phyloP scores from a whole-genome alignment of 768 basidiomycete species.

The Tricholomella constricta region DNA sequence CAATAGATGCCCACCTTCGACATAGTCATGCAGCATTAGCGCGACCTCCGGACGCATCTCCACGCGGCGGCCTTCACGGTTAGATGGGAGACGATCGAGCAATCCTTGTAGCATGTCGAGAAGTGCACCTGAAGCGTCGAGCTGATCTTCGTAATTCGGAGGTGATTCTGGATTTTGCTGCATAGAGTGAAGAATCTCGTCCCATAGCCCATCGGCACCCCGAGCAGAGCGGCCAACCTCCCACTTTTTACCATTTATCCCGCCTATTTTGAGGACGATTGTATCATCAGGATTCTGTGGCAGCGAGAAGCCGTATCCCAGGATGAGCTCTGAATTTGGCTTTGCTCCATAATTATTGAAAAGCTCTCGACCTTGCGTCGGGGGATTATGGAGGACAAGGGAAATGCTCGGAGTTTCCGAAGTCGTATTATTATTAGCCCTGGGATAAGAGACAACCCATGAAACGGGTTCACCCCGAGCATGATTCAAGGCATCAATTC shows the following conservation, averaged over 20 bases:
- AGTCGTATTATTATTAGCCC: conserved; percentile 17
- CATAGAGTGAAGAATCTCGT: conserved; percentile 44
- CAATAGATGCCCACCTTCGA: conserved; percentile 49
- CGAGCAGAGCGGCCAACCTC: conserved; percentile 59
- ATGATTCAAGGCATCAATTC: conserved; percentile 87
- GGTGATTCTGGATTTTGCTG: conserved; percentile 24
- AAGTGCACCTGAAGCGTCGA: conserved; percentile 68
- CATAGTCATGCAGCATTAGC: conserved; percentile 67
- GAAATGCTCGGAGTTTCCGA: conserved; percentile 48
- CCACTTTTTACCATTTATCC: conserved; percentile 52
- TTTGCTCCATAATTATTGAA: conserved; percentile 95
- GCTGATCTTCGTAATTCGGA: conserved; percentile 56
- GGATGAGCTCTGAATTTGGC: conserved; percentile 84
- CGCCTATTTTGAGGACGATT: conserved; percentile 76
- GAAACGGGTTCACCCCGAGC: conserved; percentile 77
- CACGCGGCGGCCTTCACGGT: conserved; percentile 19
- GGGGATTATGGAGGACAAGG: conserved; percentile 55
- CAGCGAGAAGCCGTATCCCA: conserved; percentile 91
- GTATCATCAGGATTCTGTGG: conserved; percentile 83
- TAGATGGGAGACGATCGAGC: conserved; percentile 49
- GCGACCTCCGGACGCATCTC: conserved; percentile 56
- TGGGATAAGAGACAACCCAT: conserved; percentile 67
- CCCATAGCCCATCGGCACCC: conserved; percentile 64
- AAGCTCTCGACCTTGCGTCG: conserved; percentile 53
- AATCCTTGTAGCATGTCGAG: conserved; percentile 64